Percentiles rank a stretch among this genome's conserved stretches.
These are phyloP conservation scores for Pseudogymnoascus sp. DNA, from an alignment of 2,329 filamentous ascomycete species.

Conservation along the genomic window DNA sequence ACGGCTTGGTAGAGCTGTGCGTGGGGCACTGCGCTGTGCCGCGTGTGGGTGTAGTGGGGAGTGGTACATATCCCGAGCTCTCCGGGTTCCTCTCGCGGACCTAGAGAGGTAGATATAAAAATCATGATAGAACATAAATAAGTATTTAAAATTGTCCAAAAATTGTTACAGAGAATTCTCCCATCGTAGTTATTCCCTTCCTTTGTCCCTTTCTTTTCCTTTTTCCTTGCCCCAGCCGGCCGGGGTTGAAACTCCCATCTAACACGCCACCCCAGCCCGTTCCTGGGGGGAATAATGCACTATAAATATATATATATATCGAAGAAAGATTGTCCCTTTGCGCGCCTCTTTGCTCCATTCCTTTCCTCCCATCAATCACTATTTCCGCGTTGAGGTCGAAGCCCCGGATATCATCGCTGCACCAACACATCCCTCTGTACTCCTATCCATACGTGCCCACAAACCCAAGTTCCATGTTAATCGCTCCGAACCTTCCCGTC, in stretches of 20 bases:
- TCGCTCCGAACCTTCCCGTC: neutral
- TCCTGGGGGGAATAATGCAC: neutral
- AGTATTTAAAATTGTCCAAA: neutral
- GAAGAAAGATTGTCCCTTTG: neutral
- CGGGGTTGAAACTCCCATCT: neutral
- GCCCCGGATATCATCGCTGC: neutral
- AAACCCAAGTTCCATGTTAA: neutral
- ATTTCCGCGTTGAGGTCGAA: neutral
- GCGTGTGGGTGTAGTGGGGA: neutral
- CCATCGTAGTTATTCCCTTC: neutral
- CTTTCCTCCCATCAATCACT: neutral
- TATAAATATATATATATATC: neutral
- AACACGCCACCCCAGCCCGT: neutral
- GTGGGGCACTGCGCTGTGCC: neutral
- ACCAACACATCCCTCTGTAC: neutral
- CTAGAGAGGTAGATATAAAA: neutral
- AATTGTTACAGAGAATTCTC: neutral
- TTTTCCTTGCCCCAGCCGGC: neutral
- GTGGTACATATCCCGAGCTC: neutral
- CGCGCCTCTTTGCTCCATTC: neutral
- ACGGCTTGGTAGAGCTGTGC: slow-evolving; percentile 66
- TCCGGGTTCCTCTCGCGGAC: neutral
- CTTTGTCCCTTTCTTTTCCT: neutral
- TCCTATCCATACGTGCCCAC: neutral
- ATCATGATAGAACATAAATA: neutral